Evolutionary conservation across 2,329 filamentous ascomycete species (phyloP).

Genomic region (Sporothrix variecibatus): DNA sequence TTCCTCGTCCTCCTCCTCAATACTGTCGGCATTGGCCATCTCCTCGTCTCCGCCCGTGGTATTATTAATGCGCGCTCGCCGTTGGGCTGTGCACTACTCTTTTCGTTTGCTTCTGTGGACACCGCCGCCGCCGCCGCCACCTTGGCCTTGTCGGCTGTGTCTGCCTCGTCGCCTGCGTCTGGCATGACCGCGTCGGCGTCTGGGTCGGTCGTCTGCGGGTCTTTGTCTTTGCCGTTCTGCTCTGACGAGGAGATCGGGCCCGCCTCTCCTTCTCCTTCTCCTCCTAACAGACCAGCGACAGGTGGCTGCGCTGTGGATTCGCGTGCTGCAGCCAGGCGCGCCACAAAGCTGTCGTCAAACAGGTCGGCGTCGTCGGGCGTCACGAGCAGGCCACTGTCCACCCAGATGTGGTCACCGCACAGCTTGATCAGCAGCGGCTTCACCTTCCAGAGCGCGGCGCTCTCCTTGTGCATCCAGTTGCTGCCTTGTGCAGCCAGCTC

Average conservation of each 20-base stretch:
- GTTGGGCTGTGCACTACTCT: not conserved
- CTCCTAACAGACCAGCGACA: not conserved
- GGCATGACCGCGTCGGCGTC: slow-evolving; percentile 5
- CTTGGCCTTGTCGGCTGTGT: not conserved
- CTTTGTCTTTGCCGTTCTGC: not conserved
- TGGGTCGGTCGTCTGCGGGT: not conserved
- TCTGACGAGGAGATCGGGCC: not conserved
- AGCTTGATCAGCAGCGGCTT: slow-evolving; percentile 73
- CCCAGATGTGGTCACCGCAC: slow-evolving; percentile 73
- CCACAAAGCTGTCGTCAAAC: slow-evolving; percentile 52
- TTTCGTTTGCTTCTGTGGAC: not conserved
- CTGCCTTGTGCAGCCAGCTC: slow-evolving; percentile 70
- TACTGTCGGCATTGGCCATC: not conserved
- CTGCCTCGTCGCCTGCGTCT: not conserved
- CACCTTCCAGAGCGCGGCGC: slow-evolving; percentile 69
- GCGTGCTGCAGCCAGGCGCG: slow-evolving; percentile 32
- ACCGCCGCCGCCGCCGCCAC: not conserved
- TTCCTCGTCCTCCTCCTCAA: slow-evolving; percentile 38
- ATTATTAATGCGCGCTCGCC: slow-evolving; percentile 13
- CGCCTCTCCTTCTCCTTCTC: not conserved
- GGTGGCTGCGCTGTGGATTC: not conserved
- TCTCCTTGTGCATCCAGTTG: slow-evolving; percentile 74
- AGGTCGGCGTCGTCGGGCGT: slow-evolving; percentile 57
- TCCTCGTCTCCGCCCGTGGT: not conserved
- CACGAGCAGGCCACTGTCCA: slow-evolving; percentile 60